phyloP scores from a whole-genome alignment of 169 alveolate genomes.

The Theileria annulata region DNA sequence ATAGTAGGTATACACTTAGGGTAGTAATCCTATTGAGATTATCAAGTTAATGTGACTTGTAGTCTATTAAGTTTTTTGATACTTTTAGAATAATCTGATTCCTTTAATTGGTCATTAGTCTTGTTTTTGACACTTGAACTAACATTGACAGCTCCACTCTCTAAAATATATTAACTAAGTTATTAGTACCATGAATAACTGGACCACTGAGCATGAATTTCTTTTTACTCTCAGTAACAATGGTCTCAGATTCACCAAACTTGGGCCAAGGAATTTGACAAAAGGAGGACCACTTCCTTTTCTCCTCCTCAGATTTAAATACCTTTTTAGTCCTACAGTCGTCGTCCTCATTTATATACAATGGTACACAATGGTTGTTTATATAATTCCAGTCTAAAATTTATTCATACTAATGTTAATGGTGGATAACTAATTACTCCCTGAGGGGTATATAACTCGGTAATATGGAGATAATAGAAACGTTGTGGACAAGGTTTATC shows the following conservation, averaged over 20 bases:
- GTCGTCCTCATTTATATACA: constrained; percentile 37
- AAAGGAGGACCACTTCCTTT: constrained; percentile 50
- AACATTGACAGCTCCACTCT: neutral
- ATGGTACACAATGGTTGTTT: constrained; percentile 27
- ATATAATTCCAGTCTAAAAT: constrained; percentile 4
- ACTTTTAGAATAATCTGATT: neutral
- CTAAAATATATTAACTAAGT: neutral
- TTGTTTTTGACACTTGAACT: neutral
- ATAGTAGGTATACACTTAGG: neutral
- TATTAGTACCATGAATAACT: constrained; percentile 13
- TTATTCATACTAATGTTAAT: neutral
- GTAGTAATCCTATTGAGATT: neutral
- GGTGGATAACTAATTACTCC: too few relatives aligned
- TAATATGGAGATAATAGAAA: neutral
- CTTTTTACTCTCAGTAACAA: neutral
- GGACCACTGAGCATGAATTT: constrained; percentile 26
- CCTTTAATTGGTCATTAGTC: constrained; percentile 2
- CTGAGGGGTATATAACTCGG: neutral
- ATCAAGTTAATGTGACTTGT: neutral
- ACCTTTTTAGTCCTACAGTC: constrained; percentile 26
- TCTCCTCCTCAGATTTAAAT: constrained; percentile 51
- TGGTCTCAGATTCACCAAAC: neutral
- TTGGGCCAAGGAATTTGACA: constrained; percentile 57
- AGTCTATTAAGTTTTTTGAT: constrained; percentile 1
- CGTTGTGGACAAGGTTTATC: constrained; percentile 47